Evolutionary conservation across 139 green algal genomes (phyloP).

Genomic region (Haematococcus lacustris): DNA sequence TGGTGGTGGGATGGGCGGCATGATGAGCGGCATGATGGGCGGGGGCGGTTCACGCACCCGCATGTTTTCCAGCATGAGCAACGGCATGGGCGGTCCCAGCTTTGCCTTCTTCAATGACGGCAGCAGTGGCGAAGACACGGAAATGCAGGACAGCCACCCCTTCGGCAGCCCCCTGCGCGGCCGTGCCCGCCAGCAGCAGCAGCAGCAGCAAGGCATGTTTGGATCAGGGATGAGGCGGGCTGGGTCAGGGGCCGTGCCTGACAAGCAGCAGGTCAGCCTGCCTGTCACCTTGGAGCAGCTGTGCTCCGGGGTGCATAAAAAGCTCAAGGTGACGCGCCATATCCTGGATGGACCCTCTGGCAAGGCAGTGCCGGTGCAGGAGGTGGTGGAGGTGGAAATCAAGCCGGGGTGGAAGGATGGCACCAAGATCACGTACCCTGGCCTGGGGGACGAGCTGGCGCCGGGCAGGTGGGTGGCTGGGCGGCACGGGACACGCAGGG

Average conservation of each 20-base stretch:
- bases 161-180: too few species aligned
- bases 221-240: background rate
- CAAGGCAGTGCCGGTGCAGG: conserved; percentile 34
- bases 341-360: conserved; percentile 41
- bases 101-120: conserved; percentile 7
- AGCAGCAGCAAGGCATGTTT: too few species aligned
- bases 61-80: conserved; percentile 9
- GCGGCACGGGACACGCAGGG: too few species aligned
- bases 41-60: background rate
- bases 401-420: conserved; percentile 64
- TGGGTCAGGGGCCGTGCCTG: background rate
- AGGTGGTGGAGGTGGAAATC: conserved; percentile 54
- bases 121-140: conserved; percentile 1
- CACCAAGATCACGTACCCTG: conserved; percentile 28
- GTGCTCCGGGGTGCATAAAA: conserved; percentile 40
- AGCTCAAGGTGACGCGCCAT: conserved; percentile 52
- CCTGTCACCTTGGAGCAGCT: conserved; percentile 52
- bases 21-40: conserved; percentile 2
- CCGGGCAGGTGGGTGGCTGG: too few species aligned
- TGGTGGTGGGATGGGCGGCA: conserved; percentile 16
- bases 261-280: conserved; percentile 22
- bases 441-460: background rate
- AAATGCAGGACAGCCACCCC: conserved; percentile 12
- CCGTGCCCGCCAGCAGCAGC: too few species aligned
- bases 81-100: background rate